A percentile compares a stretch with the other conserved stretches of the same genome.
phyloP scores from a whole-genome alignment of 495 filamentous ascomycete species.

The Penicillium waksmanii region DNA sequence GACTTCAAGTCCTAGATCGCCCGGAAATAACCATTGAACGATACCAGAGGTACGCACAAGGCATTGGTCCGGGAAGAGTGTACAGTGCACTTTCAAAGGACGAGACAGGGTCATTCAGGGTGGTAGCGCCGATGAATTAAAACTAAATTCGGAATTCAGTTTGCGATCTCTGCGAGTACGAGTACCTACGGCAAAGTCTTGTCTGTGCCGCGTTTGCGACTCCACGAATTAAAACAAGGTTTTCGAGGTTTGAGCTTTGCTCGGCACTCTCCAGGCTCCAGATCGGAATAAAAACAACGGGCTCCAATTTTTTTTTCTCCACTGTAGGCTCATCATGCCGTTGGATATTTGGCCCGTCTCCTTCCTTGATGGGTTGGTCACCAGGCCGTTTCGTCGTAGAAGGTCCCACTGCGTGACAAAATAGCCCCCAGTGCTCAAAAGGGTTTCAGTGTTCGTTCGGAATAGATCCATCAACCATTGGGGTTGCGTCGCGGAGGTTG shows the following conservation, averaged over 20 bases:
- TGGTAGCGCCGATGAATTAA: conserved; percentile 21
- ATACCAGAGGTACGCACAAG: background rate
- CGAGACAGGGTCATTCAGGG: conserved; percentile 26
- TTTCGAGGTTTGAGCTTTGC: conserved; percentile 13
- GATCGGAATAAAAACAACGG: conserved; percentile 17
- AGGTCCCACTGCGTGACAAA: conserved; percentile 8
- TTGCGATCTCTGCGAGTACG: conserved; percentile 16
- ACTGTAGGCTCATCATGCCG: conserved; percentile 8
- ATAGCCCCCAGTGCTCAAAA: background rate
- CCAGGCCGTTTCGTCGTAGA: conserved; percentile 1
- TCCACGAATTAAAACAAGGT: conserved; percentile 18
- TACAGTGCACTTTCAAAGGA: background rate
- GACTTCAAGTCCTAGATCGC: background rate
- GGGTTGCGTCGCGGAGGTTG: conserved; percentile 8
- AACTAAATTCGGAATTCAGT: conserved; percentile 18
- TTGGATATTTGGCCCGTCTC: conserved; percentile 2
- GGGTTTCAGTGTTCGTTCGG: conserved; percentile 3
- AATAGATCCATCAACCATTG: conserved; percentile 4
- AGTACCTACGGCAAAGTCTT: conserved; percentile 3
- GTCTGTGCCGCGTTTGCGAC: conserved; percentile 11
- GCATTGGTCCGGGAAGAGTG: background rate
- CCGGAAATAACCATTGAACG: background rate
- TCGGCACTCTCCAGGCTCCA: conserved; percentile 26
- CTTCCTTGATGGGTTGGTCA: conserved; percentile 6
- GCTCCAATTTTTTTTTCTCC: conserved; percentile 11